A percentile compares a stretch with the other conserved stretches of the same genome.
Evolutionary conservation across 805 yeast species (phyloP).

Genomic region (Nakazawaea wickerhamii): DNA sequence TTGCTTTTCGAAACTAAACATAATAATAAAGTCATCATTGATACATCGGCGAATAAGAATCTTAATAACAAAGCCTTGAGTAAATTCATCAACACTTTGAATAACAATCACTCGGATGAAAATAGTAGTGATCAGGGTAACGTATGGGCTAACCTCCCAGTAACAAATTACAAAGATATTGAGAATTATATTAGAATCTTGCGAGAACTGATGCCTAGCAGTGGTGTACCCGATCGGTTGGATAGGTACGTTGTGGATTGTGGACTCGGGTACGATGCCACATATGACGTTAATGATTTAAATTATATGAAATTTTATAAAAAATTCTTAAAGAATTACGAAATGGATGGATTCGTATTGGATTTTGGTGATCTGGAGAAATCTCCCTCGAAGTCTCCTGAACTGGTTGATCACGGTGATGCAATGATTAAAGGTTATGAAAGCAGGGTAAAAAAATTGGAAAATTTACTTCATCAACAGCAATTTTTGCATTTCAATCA

Average conservation of each 20-base stretch:
- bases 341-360: constrained; percentile 26
- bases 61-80: constrained; percentile 2
- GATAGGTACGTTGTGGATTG: constrained; percentile 32
- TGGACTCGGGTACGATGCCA: constrained; percentile 25
- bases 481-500: constrained; percentile 49
- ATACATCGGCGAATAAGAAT: not conserved
- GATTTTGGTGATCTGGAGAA: constrained; percentile 29
- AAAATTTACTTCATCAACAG: constrained; percentile 69
- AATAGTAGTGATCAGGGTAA: not conserved
- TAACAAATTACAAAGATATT: constrained; percentile 26
- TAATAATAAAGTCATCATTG: not conserved
- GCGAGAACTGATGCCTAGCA: constrained; percentile 23
- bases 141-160: constrained; percentile 14
- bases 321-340: constrained; percentile 40
- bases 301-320: constrained; percentile 35
- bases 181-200: constrained; percentile 32
- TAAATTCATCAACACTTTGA: constrained; percentile 8
- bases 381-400: constrained; percentile 13
- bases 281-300: constrained; percentile 22
- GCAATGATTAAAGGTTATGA: constrained; percentile 59
- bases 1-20: constrained; percentile 1
- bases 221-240: constrained; percentile 30
- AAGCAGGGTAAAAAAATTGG: constrained; percentile 68
- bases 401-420: constrained; percentile 23
- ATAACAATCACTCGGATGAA: not conserved